A percentile compares a stretch with the other conserved stretches of the same genome.
phyloP scores from a whole-genome alignment of 2,329 filamentous ascomycete genomes.

The Aureobasidium melanogenum region DNA sequence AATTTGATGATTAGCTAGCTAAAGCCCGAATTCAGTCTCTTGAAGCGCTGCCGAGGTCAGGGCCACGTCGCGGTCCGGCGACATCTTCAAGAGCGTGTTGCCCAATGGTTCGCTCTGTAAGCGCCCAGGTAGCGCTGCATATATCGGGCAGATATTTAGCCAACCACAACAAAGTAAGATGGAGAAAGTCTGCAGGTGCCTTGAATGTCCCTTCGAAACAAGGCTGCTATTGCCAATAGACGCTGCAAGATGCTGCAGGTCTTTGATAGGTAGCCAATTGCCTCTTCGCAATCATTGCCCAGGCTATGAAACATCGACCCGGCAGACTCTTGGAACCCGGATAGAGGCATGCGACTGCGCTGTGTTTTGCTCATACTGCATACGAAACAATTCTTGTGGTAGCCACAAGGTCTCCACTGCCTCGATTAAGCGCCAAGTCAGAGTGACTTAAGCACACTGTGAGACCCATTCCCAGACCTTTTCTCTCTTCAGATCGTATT shows the following conservation, averaged over 20 bases:
- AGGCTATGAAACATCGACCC: not conserved
- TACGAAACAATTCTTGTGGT: not conserved
- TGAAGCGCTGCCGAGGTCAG: not conserved
- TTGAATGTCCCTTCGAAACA: not conserved
- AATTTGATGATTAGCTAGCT: too few relatives aligned
- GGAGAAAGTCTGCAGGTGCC: not conserved
- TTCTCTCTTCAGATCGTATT: slow-evolving; percentile 13
- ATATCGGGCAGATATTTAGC: not conserved
- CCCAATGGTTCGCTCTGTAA: not conserved
- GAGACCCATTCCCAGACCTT: slow-evolving; percentile 12
- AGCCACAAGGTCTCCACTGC: slow-evolving; percentile 6
- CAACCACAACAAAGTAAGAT: not conserved
- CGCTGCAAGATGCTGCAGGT: not conserved
- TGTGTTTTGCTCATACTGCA: not conserved
- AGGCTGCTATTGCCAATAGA: not conserved
- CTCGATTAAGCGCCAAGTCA: slow-evolving; percentile 10
- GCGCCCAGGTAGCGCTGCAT: slow-evolving; percentile 6
- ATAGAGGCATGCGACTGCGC: not conserved
- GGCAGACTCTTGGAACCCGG: not conserved
- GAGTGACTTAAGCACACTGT: not conserved
- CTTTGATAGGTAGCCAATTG: not conserved
- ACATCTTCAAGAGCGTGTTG: not conserved
- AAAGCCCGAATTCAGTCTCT: too few relatives aligned
- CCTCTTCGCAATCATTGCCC: not conserved
- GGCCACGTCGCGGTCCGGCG: not conserved